Evolutionary conservation across 192 early-diverging fungal genomes (phyloP), one percentile per base, ranked within the genome.

Genomic region (Backusella circina): DNA sequence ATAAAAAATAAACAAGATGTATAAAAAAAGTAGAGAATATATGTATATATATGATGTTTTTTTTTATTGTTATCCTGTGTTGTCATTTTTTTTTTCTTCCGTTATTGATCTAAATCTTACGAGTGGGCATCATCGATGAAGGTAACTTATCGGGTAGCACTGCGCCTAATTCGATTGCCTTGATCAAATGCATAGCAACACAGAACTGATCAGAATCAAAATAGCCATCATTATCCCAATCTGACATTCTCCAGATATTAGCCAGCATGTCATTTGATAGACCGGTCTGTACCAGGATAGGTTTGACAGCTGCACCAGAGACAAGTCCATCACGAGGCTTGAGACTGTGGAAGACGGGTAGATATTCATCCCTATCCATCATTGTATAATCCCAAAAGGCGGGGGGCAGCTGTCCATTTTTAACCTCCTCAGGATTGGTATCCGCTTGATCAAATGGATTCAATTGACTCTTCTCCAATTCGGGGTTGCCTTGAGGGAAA

Each of bases 161-260:
- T n/a, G 82, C 84, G 50, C 88, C 86, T 50, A 69, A 67, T 35
- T 83, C 76, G 1, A 85, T 73, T 5, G 81, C 82, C 67, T 86
- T 80, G 16, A 83, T 82, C 26, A 94, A 73, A 75, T 92, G 91
- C 93, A 96, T 93, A 0, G 92, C 92, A 3, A 94, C 92, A 37
- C 90, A 85, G 79, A 95, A 96, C 83, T 96, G 92, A 70, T 95
- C 94, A 50, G 86, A 71, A 67, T 95, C 93, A 75, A 96, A 80
- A 66, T 93, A 93, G n/a, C 95, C 95, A 71, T 92, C 90, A 23
- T 79, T 75, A 71, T 93, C 91, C 93, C 93, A 94, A 71, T 96
- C 93, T 21, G 92, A 86, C 33, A 91, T 75, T 47, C 84, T 79
- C 93, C 94, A 95, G 8, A 96, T 84, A 70, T 93, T 89, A 31